These are phyloP conservation scores for Acanthamoeba polyphaga DNA, from an alignment of 208 protist genomes.

Conservation along the genomic window DNA sequence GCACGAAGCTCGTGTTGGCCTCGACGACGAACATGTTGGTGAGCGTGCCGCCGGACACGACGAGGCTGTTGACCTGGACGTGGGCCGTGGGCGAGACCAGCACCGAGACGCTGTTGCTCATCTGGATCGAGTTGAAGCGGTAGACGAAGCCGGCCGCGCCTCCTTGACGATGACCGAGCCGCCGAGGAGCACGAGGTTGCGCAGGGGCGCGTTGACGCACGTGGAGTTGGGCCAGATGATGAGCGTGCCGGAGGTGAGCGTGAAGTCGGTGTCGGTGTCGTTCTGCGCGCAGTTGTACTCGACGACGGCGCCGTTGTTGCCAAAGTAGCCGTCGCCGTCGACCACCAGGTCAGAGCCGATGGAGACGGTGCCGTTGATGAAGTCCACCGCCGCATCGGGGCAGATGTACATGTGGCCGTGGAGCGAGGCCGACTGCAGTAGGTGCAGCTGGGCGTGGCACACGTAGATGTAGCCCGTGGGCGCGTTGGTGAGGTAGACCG, in stretches of 20 bases:
- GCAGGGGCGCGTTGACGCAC: constrained; percentile 30
- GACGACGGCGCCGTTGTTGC: constrained; percentile 12
- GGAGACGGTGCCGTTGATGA: constrained; percentile 22
- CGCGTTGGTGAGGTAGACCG: constrained; percentile 41
- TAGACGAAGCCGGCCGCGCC: constrained; percentile 66
- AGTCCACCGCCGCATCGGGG: constrained; percentile 6
- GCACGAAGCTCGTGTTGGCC: constrained; percentile 37
- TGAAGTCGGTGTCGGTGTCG: constrained; percentile 63
- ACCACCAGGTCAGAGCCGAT: constrained; percentile 34
- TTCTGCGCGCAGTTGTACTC: constrained; percentile 61
- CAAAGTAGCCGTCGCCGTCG: constrained; percentile 18
- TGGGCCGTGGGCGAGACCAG: not conserved
- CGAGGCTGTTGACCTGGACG: constrained; percentile 55
- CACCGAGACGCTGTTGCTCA: constrained; percentile 64
- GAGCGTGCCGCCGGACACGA: constrained; percentile 29
- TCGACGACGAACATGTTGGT: constrained; percentile 33
- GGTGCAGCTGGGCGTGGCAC: constrained; percentile 48
- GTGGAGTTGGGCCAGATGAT: constrained; percentile 72
- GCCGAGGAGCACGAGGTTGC: constrained; percentile 62
- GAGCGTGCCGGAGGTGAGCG: constrained; percentile 44
- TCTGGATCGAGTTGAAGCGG: constrained; percentile 63
- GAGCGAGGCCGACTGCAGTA: constrained; percentile 27
- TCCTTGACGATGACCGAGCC: constrained; percentile 52
- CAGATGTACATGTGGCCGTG: constrained; percentile 54
- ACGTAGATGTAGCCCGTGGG: constrained; percentile 72